Conservation (phyloP, 495 filamentous ascomycete species). For the Xylaria acuta region DNA sequence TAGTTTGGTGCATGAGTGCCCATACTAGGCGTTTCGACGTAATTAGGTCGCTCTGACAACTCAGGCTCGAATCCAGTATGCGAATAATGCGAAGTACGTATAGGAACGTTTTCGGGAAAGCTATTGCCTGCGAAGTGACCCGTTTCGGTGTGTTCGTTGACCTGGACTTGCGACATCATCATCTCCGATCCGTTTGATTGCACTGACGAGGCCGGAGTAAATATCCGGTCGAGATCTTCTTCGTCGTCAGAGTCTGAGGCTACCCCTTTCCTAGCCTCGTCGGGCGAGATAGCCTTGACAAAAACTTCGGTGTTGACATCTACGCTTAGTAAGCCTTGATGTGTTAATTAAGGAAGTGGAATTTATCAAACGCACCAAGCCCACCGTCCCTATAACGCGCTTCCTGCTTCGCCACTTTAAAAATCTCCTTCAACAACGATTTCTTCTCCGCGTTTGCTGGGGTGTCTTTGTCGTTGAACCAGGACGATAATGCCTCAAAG, state of each 20-base stretch:
- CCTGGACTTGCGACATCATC: slow-evolving; percentile 36
- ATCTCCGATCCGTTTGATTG: slow-evolving; percentile 34
- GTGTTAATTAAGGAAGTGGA: background rate
- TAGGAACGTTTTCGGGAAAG: slow-evolving; percentile 42
- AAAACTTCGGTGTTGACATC: slow-evolving; percentile 48
- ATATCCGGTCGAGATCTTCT: slow-evolving; percentile 38
- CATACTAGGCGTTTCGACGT: slow-evolving; percentile 39
- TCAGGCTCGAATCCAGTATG: slow-evolving; percentile 38
- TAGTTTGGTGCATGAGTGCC: slow-evolving; percentile 36
- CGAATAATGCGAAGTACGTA: slow-evolving; percentile 38
- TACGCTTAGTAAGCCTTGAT: slow-evolving; percentile 31
- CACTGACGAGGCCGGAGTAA: slow-evolving; percentile 32
- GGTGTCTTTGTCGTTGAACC: slow-evolving; percentile 52
- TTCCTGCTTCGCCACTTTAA: slow-evolving; percentile 68
- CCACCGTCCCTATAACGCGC: slow-evolving; percentile 65
- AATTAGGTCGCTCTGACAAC: slow-evolving; percentile 42
- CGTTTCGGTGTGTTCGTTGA: slow-evolving; percentile 40
- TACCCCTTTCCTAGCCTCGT: slow-evolving; percentile 25
- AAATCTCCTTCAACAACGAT: slow-evolving; percentile 66
- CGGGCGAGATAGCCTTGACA: slow-evolving; percentile 45
- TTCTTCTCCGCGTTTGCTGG: slow-evolving; percentile 51
- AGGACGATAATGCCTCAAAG: slow-evolving; percentile 52
- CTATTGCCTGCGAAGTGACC: slow-evolving; percentile 36
- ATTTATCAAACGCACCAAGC: slow-evolving; percentile 57
- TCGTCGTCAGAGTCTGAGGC: slow-evolving; percentile 41